These are phyloP conservation scores for Crinitomyces ghanaensis DNA, from an alignment of 805 yeast genomes.

Conservation along the genomic window DNA sequence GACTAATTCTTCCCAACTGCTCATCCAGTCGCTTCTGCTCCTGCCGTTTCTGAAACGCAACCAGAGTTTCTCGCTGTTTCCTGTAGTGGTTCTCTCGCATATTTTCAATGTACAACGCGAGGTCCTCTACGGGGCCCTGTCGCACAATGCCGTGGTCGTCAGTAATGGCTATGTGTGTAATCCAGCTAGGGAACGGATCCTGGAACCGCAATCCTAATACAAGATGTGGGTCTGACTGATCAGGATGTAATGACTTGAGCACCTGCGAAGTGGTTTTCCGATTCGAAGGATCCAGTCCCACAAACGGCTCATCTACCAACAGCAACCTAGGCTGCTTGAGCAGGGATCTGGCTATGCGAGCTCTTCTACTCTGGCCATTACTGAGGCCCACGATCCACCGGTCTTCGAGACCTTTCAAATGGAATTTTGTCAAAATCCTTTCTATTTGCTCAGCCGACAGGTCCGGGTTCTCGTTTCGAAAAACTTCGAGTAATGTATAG, in stretches of 20 bases:
- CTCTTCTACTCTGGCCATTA: conserved; percentile 90
- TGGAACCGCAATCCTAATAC: conserved; percentile 69
- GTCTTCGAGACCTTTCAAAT: conserved; percentile 44
- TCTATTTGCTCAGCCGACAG: conserved; percentile 31
- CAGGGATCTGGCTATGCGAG: conserved; percentile 69
- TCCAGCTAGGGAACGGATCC: conserved; percentile 72
- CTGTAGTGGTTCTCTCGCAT: conserved; percentile 15
- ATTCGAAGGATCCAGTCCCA: conserved; percentile 80
- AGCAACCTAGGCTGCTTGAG: conserved; percentile 53
- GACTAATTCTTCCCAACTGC: neutral
- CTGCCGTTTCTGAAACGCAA: conserved; percentile 1
- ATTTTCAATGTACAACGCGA: conserved; percentile 18
- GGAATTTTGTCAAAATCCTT: conserved; percentile 37
- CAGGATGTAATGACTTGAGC: conserved; percentile 33
- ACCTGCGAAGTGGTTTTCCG: conserved; percentile 46
- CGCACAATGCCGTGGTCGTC: conserved; percentile 40
- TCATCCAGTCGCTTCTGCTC: conserved; percentile 1
- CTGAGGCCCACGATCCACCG: conserved; percentile 81
- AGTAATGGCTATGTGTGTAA: conserved; percentile 57
- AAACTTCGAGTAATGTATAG: conserved; percentile 49
- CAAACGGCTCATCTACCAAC: conserved; percentile 80
- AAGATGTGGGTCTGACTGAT: conserved; percentile 40
- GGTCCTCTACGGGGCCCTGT: conserved; percentile 34
- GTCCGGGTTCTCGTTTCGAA: conserved; percentile 43
- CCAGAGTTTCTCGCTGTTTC: conserved; percentile 5